Conservation (phyloP, 805 yeast genomes). For the Kodamaea fukazawae region DNA sequence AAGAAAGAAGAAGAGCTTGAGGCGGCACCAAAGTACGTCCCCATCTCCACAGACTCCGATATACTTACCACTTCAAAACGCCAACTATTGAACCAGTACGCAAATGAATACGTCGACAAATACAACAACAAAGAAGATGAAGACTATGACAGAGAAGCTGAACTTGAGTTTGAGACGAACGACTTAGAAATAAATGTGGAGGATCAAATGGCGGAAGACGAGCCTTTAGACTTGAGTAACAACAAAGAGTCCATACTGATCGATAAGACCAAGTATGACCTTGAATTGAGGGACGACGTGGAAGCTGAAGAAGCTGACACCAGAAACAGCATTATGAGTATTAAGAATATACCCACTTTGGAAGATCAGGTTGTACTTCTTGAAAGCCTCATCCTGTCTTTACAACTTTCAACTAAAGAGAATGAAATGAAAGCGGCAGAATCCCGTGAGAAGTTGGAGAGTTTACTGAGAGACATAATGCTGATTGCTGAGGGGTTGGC, state of each 20-base stretch:
- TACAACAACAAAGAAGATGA: constrained; percentile 15
- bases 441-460: not conserved
- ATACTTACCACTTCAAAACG: constrained; percentile 5
- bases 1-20: not conserved
- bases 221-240: constrained; percentile 7
- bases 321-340: not conserved
- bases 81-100: constrained; percentile 7
- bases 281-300: constrained; percentile 4
- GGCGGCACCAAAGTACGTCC: constrained; percentile 8
- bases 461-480: not conserved
- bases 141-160: constrained; percentile 8
- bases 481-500: not conserved
- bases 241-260: not conserved
- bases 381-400: not conserved
- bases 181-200: constrained; percentile 6
- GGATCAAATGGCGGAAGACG: constrained; percentile 7
- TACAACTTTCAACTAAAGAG: not conserved
- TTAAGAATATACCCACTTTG: constrained; percentile 2
- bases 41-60: constrained; percentile 6
- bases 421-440: not conserved
- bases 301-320: constrained; percentile 5
- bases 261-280: constrained; percentile 6
- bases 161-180: constrained; percentile 6
- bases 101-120: constrained; percentile 14
- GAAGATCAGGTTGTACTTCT: constrained; percentile 5